Percentiles rank a stretch among this genome's conserved stretches.
phyloP scores from a whole-genome alignment of 2,329 filamentous ascomycete genomes.

The Aspergillus eucalypticola region DNA sequence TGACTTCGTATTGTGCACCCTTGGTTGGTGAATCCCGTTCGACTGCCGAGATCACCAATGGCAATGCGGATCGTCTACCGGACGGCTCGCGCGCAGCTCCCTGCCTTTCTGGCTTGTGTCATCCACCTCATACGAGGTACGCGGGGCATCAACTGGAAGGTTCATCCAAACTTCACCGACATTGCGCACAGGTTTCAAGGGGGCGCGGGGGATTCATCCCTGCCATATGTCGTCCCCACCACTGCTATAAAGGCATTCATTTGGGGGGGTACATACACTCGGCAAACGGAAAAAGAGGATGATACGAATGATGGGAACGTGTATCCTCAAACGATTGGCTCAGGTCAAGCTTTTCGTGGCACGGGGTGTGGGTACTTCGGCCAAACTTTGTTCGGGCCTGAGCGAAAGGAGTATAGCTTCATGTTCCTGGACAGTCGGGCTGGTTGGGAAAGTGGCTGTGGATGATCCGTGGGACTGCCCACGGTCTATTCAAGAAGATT shows the following conservation, averaged over 20 bases:
- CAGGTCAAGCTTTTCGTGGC: neutral
- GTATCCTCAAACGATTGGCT: neutral
- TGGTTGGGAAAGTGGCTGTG: neutral
- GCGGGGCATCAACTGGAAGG: neutral
- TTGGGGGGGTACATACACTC: too few relatives aligned
- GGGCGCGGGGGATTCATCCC: too few relatives aligned
- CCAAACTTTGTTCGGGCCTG: neutral
- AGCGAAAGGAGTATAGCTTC: neutral
- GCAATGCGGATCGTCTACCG: neutral
- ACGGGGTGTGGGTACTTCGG: neutral
- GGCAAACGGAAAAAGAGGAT: too few relatives aligned
- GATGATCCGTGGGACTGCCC: neutral
- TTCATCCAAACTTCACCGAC: neutral
- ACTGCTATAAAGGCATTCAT: too few relatives aligned
- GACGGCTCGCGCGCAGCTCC: neutral
- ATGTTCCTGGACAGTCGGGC: neutral
- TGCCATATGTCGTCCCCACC: too few relatives aligned
- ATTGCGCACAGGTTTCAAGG: neutral
- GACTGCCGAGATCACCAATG: neutral
- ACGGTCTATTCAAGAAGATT: neutral
- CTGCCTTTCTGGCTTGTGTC: neutral
- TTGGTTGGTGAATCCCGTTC: neutral
- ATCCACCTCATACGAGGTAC: neutral
- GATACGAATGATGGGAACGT: neutral
- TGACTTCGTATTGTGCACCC: neutral